Evolutionary conservation across 2,329 filamentous ascomycete genomes (phyloP), one percentile per base, ranked within the genome.

Genomic region (Diaporthe batatas): DNA sequence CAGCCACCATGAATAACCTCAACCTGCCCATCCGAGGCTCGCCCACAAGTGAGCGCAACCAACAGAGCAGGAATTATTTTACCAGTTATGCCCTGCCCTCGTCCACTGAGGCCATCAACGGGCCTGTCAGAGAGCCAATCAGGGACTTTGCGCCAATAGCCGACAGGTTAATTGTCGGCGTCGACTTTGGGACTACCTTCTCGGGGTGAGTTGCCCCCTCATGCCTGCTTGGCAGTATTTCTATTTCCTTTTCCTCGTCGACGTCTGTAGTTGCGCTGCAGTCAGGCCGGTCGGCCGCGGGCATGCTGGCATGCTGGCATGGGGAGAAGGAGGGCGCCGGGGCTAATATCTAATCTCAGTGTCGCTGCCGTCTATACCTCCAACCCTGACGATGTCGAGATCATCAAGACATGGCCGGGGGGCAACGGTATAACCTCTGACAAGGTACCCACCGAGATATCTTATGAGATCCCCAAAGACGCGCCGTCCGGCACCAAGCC

Each of bases 381-480:
- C 5, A 93, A 91, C 1, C 93, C 93, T 16, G 93, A 95, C 80
- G 93, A 95, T 80, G 86, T 95, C 72, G 92, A 95, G 79, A 94
- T 95, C 78, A 94, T 95, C 84, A 95, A 94, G 84, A 92, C 90
- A 18, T 96, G 93, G 93, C 93, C 93, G 0, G 93, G 93, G 34
- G 92, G 92, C 36, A 95, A 95, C 79, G 93, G 93, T 77, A 94
- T 95, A 82, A 95, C 93, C n/a, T 94, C 92, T 47, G 93, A 96
- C 84, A 96, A 96, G 85, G 93, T 95, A 2, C 93, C 93, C 1
- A 94, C 93, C 18, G 93, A 95, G 81, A 92, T 95, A 70, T 91
- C 92, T 76, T 91, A 91, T 77, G 86, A 88, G 73, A 81, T 84
- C 42, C 81, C 84, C 69, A 79, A 82, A 68, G 76, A 81, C 25